Evolutionary conservation across 1,139 yeast species (phyloP).

Genomic region (Yamadazyma spencermartinsiae): DNA sequence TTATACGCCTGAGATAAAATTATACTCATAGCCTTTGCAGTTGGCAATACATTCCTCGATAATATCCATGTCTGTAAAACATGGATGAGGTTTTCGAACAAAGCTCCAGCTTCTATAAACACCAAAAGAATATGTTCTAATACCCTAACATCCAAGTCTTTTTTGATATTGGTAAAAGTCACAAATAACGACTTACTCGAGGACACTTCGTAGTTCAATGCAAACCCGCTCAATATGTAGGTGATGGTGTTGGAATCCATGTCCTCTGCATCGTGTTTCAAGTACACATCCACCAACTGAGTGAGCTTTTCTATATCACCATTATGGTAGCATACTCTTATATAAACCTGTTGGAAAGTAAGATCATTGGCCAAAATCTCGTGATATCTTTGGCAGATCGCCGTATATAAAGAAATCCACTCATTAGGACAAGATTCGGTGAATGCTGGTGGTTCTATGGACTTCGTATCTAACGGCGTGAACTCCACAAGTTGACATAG

Average conservation of each 20-base stretch:
- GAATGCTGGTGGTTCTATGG: slow-evolving; percentile 4
- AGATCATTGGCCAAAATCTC: slow-evolving; percentile 4
- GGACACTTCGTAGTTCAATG: slow-evolving; percentile 36
- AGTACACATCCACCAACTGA: slow-evolving; percentile 8
- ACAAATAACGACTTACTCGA: slow-evolving; percentile 25
- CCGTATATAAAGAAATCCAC: slow-evolving; percentile 1
- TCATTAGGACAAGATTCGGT: slow-evolving; percentile 2
- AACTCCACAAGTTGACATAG: not conserved
- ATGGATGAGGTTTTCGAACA: slow-evolving; percentile 33
- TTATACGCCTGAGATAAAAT: slow-evolving; percentile 31
- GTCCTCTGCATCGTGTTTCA: slow-evolving; percentile 5
- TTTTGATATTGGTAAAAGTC: slow-evolving; percentile 11
- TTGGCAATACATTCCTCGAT: slow-evolving; percentile 24
- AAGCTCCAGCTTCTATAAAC: slow-evolving; percentile 28
- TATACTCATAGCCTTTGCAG: slow-evolving; percentile 28
- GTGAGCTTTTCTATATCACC: slow-evolving; percentile 9
- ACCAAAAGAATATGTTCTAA: slow-evolving; percentile 27
- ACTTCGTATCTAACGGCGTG: not conserved
- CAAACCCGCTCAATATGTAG: slow-evolving; percentile 31
- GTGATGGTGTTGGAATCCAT: slow-evolving; percentile 27
- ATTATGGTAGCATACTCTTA: slow-evolving; percentile 12
- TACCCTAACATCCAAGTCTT: slow-evolving; percentile 23
- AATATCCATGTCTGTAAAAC: slow-evolving; percentile 31
- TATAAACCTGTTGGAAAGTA: slow-evolving; percentile 12
- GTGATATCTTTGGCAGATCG: slow-evolving; percentile 7